These are phyloP conservation scores for Plenodomus lindquistii DNA, from an alignment of 2,329 filamentous ascomycete genomes.

Conservation along the genomic window DNA sequence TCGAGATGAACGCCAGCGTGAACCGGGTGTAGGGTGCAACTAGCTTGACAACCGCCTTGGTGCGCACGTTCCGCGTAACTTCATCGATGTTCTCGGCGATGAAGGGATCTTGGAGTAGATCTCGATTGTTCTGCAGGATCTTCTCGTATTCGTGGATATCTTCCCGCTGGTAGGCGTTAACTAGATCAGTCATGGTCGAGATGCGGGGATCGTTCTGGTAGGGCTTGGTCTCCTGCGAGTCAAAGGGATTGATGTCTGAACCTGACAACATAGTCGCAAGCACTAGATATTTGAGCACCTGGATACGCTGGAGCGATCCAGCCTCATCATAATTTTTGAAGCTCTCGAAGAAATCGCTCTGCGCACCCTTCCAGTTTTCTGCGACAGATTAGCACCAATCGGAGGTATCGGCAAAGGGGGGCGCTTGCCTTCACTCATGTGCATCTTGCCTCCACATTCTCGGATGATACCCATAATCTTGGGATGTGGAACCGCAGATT, in stretches of 20 bases:
- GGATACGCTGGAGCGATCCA: slow-evolving; percentile 91
- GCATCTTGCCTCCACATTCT: slow-evolving; percentile 99
- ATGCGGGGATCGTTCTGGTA: slow-evolving; percentile 96
- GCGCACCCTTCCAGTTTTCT: slow-evolving; percentile 97
- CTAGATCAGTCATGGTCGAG: slow-evolving; percentile 93
- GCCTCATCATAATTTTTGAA: slow-evolving; percentile 99
- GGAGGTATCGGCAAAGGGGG: slow-evolving; percentile 11
- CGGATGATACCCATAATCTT: slow-evolving; percentile 99
- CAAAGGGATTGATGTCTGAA: slow-evolving; percentile 97
- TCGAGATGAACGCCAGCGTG: slow-evolving; percentile 83
- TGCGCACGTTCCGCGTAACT: slow-evolving; percentile 96
- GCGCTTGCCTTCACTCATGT: slow-evolving; percentile 81
- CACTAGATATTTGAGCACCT: slow-evolving; percentile 95
- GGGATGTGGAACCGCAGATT: slow-evolving; percentile 96
- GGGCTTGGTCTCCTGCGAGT: slow-evolving; percentile 97
- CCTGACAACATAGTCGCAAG: slow-evolving; percentile 98
- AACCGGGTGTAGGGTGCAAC: slow-evolving; percentile 95
- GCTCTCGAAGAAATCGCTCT: slow-evolving; percentile 97
- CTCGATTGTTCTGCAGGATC: slow-evolving; percentile 83
- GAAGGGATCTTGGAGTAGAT: slow-evolving; percentile 88
- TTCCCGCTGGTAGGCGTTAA: slow-evolving; percentile 94
- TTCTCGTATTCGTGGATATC: slow-evolving; percentile 91
- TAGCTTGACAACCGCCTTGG: slow-evolving; percentile 89
- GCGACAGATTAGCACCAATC: slow-evolving; percentile 25
- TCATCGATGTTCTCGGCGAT: slow-evolving; percentile 99